Percentiles rank a stretch among this genome's conserved stretches.
Conservation (phyloP, 179 eudicot species). For the Pouteria campechiana region DNA sequence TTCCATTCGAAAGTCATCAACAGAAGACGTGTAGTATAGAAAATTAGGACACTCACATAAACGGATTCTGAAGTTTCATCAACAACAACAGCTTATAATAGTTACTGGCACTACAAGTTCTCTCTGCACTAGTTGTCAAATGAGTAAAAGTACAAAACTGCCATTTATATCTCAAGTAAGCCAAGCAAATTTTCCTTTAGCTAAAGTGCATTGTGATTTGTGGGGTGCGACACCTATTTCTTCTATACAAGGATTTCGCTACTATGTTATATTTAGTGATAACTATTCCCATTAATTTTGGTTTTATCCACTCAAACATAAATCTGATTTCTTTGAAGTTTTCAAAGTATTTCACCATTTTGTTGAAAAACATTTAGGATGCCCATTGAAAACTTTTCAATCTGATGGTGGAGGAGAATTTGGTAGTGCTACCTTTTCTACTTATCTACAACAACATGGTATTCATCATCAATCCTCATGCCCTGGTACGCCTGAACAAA, state of each 20-base stretch:
- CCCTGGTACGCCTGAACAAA: not conserved
- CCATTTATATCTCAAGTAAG: not conserved
- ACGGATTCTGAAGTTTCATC: not conserved
- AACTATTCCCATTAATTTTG: not conserved
- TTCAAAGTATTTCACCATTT: not conserved
- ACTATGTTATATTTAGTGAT: conserved; percentile 1
- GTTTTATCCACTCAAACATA: not conserved
- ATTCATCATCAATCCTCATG: not conserved
- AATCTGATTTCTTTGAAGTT: not conserved
- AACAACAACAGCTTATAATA: not conserved
- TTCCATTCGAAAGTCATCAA: not conserved
- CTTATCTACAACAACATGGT: not conserved
- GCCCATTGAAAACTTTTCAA: not conserved
- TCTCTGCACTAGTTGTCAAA: not conserved
- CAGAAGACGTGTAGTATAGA: not conserved
- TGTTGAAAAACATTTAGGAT: not conserved
- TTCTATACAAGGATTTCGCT: not conserved
- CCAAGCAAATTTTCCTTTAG: not conserved
- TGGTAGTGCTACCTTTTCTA: not conserved
- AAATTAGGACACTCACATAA: not conserved
- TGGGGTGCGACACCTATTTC: not conserved
- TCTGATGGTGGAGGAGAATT: not conserved
- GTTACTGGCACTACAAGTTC: not conserved
- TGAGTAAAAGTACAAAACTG: not conserved
- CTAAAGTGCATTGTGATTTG: not conserved